Evolutionary conservation across 495 filamentous ascomycete species (phyloP), one percentile per base, ranked within the genome.

Genomic region (Trichocladium uniseriatum): DNA sequence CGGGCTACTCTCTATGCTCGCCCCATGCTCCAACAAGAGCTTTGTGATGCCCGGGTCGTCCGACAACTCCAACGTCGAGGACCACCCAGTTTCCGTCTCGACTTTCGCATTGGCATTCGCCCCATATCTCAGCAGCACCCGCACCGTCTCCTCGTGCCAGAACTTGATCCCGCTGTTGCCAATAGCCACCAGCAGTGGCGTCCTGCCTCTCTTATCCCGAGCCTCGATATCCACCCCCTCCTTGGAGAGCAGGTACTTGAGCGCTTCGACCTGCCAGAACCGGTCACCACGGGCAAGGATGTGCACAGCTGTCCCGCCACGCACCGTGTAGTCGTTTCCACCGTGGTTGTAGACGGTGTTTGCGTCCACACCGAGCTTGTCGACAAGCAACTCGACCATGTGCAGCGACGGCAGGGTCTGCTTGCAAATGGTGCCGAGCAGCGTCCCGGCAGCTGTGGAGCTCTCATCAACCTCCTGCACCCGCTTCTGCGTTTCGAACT

Each of bases 201-300:
- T 44, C 18, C 22, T 14, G 37, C 60, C 58, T 0, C 31, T 24
- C 14, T 53, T 40, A 22, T 65, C 55, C 15, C 55, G 51, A 4
- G 57, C 58, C 29, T 65, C 44, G 34, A 63, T 40, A 28, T 54
- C 48, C 19, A 50, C 46, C 3, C 55, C n/a, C n/a, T n/a, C 46
- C 20, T 48, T 49, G 10, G 40, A 37, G 27, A 57, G 50, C 15
- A 53, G 50, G 38, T 53, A 57, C n/a, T 41, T 20, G 16, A 54
- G 29, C 22, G 43, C 51, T 32, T 57, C 45, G 8, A 54, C 18
- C 29, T 57, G 45, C 55, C 50, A 57, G 19, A 47, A 44, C 4
- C 34, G 11, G 22, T 36, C 13, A 3, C 35, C 51, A 5, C 20
- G 16, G 2, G 55, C 55, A n/a, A 57, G 50, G 8, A 43, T 10